Conservation (phyloP, 371 early-diverging fungal species). For the Mycotypha africana region DNA sequence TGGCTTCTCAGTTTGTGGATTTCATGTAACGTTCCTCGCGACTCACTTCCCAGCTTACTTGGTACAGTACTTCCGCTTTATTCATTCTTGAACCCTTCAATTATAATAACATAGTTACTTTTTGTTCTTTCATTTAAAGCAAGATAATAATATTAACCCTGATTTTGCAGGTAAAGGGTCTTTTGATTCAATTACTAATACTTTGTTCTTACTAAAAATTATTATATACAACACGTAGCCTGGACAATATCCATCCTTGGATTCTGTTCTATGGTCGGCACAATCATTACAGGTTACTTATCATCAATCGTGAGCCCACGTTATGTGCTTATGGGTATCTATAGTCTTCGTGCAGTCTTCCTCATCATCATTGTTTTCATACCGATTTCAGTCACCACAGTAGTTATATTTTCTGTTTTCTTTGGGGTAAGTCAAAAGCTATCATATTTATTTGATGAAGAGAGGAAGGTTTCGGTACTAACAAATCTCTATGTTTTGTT, state of each 20-base stretch:
- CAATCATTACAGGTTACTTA: constrained; percentile 17
- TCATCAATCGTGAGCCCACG: constrained; percentile 16
- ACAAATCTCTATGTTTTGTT: not conserved
- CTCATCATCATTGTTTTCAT: constrained; percentile 20
- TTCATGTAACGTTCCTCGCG: constrained; percentile 25
- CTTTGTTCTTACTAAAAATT: not conserved
- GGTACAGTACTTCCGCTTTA: too few species aligned
- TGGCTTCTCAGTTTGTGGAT: constrained; percentile 30
- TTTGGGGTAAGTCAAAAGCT: constrained; percentile 40
- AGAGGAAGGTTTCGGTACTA: too few species aligned
- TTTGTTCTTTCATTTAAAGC: constrained; percentile 3
- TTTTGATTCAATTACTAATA: too few species aligned
- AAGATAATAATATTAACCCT: constrained; percentile 23
- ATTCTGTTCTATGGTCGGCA: constrained; percentile 25
- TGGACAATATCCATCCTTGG: constrained; percentile 34
- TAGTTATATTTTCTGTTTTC: constrained; percentile 42
- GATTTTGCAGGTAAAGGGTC: constrained; percentile 27
- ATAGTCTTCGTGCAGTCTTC: constrained; percentile 13
- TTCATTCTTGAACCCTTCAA: too few species aligned
- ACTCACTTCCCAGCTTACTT: constrained; percentile 34
- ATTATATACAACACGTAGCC: constrained; percentile 10
- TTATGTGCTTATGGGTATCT: constrained; percentile 19
- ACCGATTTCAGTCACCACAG: constrained; percentile 18
- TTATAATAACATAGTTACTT: not conserved
- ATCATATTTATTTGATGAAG: not conserved